Conservation (phyloP, 306 rosid genomes). For the Glycine latifolia region DNA sequence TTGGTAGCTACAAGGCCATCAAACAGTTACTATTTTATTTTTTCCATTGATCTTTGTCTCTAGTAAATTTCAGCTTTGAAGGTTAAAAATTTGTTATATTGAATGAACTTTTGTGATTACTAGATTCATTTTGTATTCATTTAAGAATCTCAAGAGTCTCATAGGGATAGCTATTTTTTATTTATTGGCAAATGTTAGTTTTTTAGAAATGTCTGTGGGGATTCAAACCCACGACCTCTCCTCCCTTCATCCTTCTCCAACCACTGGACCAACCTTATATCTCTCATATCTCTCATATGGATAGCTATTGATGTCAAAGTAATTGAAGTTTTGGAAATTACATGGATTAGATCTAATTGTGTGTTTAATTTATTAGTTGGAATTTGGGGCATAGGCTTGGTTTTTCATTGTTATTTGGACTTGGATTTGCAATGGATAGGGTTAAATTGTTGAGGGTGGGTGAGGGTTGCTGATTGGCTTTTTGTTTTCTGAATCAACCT, state of each 20-base stretch:
- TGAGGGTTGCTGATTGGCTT: constrained; percentile 43
- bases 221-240: too few species aligned
- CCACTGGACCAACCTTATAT: too few species aligned
- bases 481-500: constrained; percentile 66
- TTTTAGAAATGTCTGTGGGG: too few species aligned
- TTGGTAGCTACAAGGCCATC: constrained; percentile 84
- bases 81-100: constrained; percentile 1
- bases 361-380: constrained; percentile 28
- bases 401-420: constrained; percentile 25
- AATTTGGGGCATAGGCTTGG: constrained; percentile 20
- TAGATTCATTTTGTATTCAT: constrained; percentile 8
- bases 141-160: neutral
- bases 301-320: neutral
- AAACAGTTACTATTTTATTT: constrained; percentile 56
- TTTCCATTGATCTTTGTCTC: constrained; percentile 1
- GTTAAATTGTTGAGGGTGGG: constrained; percentile 26
- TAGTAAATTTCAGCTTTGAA: neutral
- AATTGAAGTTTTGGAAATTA: constrained; percentile 9
- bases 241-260: too few species aligned
- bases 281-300: neutral
- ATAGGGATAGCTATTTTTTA: neutral
- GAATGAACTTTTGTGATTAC: constrained; percentile 3
- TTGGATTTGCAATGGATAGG: constrained; percentile 16
- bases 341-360: constrained; percentile 12
- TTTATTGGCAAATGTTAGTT: too few species aligned